These are phyloP conservation scores for Decorospora gaudefroyi DNA, from an alignment of 2,329 filamentous ascomycete genomes.

Conservation along the genomic window DNA sequence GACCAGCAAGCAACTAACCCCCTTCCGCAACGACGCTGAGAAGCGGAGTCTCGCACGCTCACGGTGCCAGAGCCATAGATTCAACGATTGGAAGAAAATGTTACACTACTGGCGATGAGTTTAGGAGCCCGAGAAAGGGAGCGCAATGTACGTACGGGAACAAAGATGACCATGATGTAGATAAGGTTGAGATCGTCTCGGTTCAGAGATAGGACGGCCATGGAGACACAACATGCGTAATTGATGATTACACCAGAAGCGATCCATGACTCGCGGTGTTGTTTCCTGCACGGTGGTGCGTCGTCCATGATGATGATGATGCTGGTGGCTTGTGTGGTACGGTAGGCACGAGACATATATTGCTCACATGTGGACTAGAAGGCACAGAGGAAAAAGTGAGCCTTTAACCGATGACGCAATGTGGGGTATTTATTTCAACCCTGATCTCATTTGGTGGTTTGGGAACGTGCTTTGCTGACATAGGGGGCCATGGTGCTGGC, in stretches of 20 bases:
- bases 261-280: no score
- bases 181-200: not conserved
- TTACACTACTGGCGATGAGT: not conserved
- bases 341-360: no score
- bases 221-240: not conserved
- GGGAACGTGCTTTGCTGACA: no score
- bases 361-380: no score
- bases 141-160: not conserved
- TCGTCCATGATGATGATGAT: no score
- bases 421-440: no score
- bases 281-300: no score
- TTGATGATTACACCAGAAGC: not conserved
- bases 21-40: not conserved
- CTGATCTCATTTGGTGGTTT: no score
- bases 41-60: not conserved
- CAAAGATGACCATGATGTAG: not conserved
- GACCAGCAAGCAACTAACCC: not conserved
- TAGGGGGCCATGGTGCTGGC: no score
- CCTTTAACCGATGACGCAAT: no score
- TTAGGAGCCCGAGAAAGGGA: not conserved
- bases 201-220: not conserved
- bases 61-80: slow-evolving; percentile 3
- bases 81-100: slow-evolving; percentile 1
- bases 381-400: no score
- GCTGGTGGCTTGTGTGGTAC: no score